Conservation (phyloP, 306 rosid genomes). For the Cucurbita moschata region DNA sequence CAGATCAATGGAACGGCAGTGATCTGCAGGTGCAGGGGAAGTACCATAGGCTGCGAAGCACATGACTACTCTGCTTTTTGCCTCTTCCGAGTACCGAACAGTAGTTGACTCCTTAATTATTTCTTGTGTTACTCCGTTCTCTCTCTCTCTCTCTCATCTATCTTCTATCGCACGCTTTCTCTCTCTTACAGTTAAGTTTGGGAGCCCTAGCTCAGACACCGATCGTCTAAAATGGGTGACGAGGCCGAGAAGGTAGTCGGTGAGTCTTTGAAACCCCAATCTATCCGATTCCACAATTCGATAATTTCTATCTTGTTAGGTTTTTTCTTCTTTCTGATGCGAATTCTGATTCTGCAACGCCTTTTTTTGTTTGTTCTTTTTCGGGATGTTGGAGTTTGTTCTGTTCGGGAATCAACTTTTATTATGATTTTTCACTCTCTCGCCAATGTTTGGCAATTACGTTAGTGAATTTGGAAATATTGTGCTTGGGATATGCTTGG, state of each 20-base stretch:
- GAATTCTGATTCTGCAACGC: background rate
- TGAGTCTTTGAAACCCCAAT: background rate
- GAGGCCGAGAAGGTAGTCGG: slow-evolving; percentile 2
- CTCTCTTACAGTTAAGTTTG: background rate
- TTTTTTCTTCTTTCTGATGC: background rate
- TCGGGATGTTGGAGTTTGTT: background rate
- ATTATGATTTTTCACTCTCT: background rate
- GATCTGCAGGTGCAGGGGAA: background rate
- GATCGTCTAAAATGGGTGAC: slow-evolving; percentile 5
- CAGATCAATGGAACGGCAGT: background rate
- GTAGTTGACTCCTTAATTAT: background rate
- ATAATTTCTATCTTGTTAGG: background rate
- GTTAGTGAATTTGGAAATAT: background rate
- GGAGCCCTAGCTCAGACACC: slow-evolving; percentile 1
- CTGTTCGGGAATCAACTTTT: background rate
- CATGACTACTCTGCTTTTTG: background rate
- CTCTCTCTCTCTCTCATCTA: background rate
- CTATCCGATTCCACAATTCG: background rate
- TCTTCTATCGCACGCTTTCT: background rate
- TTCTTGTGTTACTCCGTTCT: background rate
- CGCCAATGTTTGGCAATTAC: background rate
- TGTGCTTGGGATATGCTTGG: background rate
- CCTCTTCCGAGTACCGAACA: background rate
- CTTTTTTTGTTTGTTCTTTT: background rate
- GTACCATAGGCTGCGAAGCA: background rate